These are phyloP conservation scores for Aulographum hederae DNA, from an alignment of 2,329 filamentous ascomycete species.

Conservation along the genomic window DNA sequence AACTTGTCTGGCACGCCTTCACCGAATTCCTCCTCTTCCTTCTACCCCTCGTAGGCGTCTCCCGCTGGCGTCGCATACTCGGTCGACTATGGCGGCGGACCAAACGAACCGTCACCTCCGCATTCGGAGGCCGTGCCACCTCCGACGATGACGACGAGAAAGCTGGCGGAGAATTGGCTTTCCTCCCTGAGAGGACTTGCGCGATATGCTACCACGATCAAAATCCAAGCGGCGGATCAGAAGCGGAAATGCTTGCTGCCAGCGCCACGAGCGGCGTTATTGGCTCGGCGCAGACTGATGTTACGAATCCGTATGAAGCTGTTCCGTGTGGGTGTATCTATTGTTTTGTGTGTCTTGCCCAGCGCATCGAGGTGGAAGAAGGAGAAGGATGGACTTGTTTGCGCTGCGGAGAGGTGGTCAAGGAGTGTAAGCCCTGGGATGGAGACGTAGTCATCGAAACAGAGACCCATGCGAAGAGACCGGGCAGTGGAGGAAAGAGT, in stretches of 20 bases:
- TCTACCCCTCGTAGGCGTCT: slow-evolving; percentile 88
- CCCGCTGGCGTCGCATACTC: slow-evolving; percentile 84
- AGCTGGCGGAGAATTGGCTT: slow-evolving; percentile 57
- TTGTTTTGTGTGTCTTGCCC: slow-evolving; percentile 90
- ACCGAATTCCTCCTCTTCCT: slow-evolving; percentile 97
- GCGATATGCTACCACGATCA: slow-evolving; percentile 95
- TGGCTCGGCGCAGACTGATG: slow-evolving; percentile 76
- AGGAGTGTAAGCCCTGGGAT: slow-evolving; percentile 76
- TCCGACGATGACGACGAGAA: slow-evolving; percentile 30
- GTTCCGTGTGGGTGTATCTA: slow-evolving; percentile 83
- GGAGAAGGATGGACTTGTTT: slow-evolving; percentile 89
- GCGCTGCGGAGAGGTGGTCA: slow-evolving; percentile 67
- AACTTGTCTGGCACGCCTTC: slow-evolving; percentile 98
- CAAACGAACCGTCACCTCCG: too few relatives aligned
- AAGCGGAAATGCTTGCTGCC: slow-evolving; percentile 57
- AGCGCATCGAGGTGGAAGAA: slow-evolving; percentile 76
- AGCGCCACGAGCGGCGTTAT: slow-evolving; percentile 55
- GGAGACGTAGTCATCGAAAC: slow-evolving; percentile 61
- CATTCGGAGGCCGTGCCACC: slow-evolving; percentile 21
- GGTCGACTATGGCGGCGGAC: slow-evolving; percentile 60
- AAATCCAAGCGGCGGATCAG: slow-evolving; percentile 46
- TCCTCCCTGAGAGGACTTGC: slow-evolving; percentile 83
- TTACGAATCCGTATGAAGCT: slow-evolving; percentile 91
- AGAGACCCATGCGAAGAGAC: slow-evolving; percentile 4
- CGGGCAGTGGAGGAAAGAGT: slow-evolving; percentile 7